These are phyloP conservation scores for Gossypium rotundifolium DNA, from an alignment of 345 rosid genomes.

Conservation along the genomic window DNA sequence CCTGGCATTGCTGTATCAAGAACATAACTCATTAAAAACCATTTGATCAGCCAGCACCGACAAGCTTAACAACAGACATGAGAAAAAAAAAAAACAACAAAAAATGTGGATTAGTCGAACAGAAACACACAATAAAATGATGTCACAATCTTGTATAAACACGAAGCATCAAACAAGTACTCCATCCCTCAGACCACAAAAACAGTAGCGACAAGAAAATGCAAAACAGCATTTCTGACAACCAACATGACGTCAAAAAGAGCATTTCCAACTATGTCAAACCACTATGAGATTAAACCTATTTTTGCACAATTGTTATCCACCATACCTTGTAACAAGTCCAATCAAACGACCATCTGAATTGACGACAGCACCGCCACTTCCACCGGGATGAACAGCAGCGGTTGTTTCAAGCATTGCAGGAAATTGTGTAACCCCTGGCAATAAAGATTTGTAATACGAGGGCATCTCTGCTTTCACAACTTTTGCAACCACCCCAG, in stretches of 20 bases:
- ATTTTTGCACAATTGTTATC: background rate
- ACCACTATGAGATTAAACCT: background rate
- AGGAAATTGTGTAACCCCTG: constrained; percentile 35
- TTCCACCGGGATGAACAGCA: constrained; percentile 92
- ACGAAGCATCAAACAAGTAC: background rate
- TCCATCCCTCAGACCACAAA: background rate
- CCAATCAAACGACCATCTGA: constrained; percentile 76
- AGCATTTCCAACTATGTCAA: background rate
- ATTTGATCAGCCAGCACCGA: background rate
- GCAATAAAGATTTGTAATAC: constrained; percentile 24
- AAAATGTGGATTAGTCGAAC: background rate
- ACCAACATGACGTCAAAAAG: background rate
- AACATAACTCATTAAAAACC: constrained; percentile 11
- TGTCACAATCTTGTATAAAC: background rate
- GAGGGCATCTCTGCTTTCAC: constrained; percentile 45
- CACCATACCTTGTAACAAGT: constrained; percentile 77
- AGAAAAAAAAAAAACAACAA: background rate
- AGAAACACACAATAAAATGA: background rate
- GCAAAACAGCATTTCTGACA: background rate
- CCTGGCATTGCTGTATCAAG: constrained; percentile 70
- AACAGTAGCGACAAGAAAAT: background rate
- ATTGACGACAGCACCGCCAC: constrained; percentile 91
- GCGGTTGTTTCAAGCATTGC: constrained; percentile 97
- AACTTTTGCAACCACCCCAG: constrained; percentile 79
- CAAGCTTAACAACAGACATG: background rate